Percentiles rank a stretch among this genome's conserved stretches.
These are phyloP conservation scores for Cunninghamia lanceolata DNA, from an alignment of 75 land plant species.

Conservation along the genomic window DNA sequence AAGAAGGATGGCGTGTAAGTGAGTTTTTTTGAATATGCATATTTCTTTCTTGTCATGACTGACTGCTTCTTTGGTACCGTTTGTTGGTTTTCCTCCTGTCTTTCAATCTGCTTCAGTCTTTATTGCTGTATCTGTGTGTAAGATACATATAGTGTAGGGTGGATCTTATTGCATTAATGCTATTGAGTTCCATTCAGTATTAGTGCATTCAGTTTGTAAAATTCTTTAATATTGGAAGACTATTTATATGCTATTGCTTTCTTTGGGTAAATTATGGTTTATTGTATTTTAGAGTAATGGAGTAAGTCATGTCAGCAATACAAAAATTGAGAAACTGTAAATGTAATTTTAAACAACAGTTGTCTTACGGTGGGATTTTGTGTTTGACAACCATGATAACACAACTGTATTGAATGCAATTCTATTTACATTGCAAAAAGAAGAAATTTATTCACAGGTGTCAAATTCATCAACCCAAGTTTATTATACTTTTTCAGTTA, in stretches of 20 bases:
- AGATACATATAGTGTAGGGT: background rate
- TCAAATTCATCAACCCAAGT: background rate
- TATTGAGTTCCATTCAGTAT: background rate
- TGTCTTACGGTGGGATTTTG: background rate
- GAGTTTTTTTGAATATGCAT: background rate
- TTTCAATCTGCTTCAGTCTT: background rate
- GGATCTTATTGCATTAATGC: background rate
- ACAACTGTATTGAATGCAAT: too few species aligned
- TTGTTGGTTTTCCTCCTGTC: background rate
- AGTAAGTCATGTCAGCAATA: background rate
- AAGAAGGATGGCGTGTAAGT: slow-evolving; percentile 79
- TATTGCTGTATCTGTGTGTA: background rate
- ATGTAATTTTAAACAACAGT: background rate
- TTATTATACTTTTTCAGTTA: background rate
- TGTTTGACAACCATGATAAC: background rate
- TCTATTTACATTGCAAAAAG: too few species aligned
- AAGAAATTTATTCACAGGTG: background rate
- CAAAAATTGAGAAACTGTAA: background rate
- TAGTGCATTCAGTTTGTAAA: background rate
- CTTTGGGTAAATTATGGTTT: background rate
- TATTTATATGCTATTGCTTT: background rate
- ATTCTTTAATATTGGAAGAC: background rate
- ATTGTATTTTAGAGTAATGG: background rate
- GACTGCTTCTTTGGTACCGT: background rate
- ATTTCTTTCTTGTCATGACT: background rate